Percentiles rank a stretch among this genome's conserved stretches.
Evolutionary conservation across 805 yeast species (phyloP).

Genomic region (Myxozyma vanderwaltii): DNA sequence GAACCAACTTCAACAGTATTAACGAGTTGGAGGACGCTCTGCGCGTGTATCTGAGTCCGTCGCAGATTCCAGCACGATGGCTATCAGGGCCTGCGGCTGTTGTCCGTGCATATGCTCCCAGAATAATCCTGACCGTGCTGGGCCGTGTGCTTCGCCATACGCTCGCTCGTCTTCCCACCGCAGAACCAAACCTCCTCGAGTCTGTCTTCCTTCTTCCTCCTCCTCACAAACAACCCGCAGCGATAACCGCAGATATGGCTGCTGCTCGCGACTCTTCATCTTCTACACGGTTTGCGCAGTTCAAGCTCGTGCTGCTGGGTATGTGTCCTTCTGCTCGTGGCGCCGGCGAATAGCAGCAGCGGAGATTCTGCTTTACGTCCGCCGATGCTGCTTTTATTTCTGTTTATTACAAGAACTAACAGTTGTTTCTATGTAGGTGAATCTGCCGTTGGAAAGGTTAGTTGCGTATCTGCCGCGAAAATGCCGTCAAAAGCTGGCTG

Average conservation of each 20-base stretch:
- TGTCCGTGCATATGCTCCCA: not conserved
- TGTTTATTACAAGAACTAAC: not conserved
- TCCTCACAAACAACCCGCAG: not conserved
- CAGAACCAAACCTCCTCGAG: slow-evolving; percentile 4
- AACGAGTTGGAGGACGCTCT: too few relatives aligned
- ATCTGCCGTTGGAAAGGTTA: slow-evolving; percentile 75
- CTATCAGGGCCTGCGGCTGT: too few relatives aligned
- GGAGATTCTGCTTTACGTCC: too few relatives aligned
- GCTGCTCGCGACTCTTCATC: slow-evolving; percentile 37
- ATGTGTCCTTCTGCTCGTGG: slow-evolving; percentile 21
- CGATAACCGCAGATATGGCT: slow-evolving; percentile 17
- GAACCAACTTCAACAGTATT: too few relatives aligned
- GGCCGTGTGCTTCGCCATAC: slow-evolving; percentile 18
- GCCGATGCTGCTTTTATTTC: not conserved
- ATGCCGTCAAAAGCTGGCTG: not conserved
- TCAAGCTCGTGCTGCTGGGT: slow-evolving; percentile 73
- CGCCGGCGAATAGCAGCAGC: not conserved
- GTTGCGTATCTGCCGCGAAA: not conserved
- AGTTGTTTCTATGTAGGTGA: slow-evolving; percentile 46
- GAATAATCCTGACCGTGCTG: not conserved
- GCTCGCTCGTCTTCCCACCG: slow-evolving; percentile 10
- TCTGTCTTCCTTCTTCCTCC: not conserved
- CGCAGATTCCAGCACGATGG: not conserved
- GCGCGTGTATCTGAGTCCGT: too few relatives aligned
- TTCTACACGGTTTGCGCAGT: slow-evolving; percentile 50